These are phyloP conservation scores for Sideroxylon spinosum DNA, from an alignment of 179 eudicot genomes.

Conservation along the genomic window DNA sequence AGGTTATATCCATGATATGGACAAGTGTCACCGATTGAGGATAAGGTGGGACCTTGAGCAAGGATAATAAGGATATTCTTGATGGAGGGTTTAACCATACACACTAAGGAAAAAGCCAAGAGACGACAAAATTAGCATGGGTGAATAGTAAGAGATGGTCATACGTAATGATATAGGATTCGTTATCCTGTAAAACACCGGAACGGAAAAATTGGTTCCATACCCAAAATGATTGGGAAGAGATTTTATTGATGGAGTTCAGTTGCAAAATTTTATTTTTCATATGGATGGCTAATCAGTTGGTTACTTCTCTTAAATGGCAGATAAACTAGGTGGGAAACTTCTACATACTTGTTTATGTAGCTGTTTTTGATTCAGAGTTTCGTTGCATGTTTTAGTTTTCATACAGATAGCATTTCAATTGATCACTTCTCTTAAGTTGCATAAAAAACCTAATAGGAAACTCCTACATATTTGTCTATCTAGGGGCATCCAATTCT, in stretches of 20 bases:
- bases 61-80: too few species aligned
- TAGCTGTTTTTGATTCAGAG: not conserved
- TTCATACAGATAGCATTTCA: not conserved
- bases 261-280: not conserved
- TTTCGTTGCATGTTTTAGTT: too few species aligned
- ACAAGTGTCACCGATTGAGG: not conserved
- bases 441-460: not conserved
- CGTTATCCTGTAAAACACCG: too few species aligned
- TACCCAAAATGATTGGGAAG: not conserved
- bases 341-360: not conserved
- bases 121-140: too few species aligned
- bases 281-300: not conserved
- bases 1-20: not conserved
- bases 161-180: too few species aligned
- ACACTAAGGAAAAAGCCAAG: not conserved
- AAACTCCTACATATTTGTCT: too few species aligned
- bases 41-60: not conserved
- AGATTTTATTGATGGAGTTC: not conserved
- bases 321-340: not conserved
- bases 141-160: not conserved
- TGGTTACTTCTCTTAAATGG: not conserved
- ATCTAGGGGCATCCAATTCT: not conserved
- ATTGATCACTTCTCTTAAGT: not conserved
- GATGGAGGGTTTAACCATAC: too few species aligned
- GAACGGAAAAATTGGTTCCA: not conserved